Evolutionary conservation across 2,329 filamentous ascomycete genomes (phyloP), one percentile per base, ranked within the genome.

Genomic region (Rhynchosporium agropyri): DNA sequence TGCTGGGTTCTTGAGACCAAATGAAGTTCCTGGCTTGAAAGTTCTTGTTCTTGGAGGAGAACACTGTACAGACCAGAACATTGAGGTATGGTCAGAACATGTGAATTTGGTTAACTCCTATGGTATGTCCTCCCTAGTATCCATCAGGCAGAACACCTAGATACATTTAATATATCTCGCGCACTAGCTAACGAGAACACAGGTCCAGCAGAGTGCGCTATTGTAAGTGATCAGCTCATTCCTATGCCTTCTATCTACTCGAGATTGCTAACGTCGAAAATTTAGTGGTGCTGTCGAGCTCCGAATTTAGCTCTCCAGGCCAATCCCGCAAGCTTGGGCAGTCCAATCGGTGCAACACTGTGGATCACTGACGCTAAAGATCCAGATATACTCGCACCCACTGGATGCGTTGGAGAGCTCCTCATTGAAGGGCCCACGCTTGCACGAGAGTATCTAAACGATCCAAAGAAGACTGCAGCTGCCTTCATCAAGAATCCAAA

Each of bases 31-130:
- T 63, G 71, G 5, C 13, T 36, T 71, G 15, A 56, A 64, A 38
- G 60, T 50, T 15, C 43, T 71, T n/a, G 45, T 57, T 6, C 45
- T 69, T 2, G 67, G 67, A 12, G 69, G 69, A 1, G 69, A 71
- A 57, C 49, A 62, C 15, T 45, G 13, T 13, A 31, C 95, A 46
- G 49, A 82, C 83, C 77, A 83, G 28, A 73, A 77, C 62, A 68
- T 78, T 53, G 69, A 71, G 6, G 74, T 68, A 3, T 79, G 78
- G 77, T 72, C 74, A 12, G 42, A 65, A 58, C 45, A 70, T 38
- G 73, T 72, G 63, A 71, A 75, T 7, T 69, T 79, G 42, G 63
- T 77, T 56, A 79, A 79, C 70, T 75, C 72, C 13, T 36, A 40
- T 26, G 29, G 50, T 54, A 56, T 29, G 54, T 46, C n/a, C 10